phyloP scores from a whole-genome alignment of 192 early-diverging fungal genomes.

The Phlyctochytrium planicorne region DNA sequence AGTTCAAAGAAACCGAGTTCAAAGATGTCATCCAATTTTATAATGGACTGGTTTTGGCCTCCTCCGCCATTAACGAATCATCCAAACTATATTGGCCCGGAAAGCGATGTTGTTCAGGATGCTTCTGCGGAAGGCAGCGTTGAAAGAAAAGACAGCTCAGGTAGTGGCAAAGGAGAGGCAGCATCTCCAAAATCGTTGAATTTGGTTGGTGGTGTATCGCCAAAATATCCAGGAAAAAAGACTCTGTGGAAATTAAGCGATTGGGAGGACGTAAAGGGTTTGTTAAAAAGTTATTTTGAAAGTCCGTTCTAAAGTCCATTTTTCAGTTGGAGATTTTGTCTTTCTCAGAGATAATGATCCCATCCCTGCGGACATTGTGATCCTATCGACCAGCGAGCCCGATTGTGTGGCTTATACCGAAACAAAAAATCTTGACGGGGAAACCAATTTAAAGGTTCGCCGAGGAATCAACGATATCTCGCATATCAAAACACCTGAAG shows the following conservation, averaged over 20 bases:
- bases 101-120: neutral
- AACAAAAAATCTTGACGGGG: constrained; percentile 95
- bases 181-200: no score
- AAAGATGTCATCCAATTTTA: no score
- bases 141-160: neutral
- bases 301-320: no score
- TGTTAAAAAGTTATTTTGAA: neutral
- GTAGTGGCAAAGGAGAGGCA: neutral
- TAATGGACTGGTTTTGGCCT: constrained; percentile 2
- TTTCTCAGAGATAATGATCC: constrained; percentile 77
- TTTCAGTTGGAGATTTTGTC: constrained; percentile 86
- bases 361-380: constrained; percentile 81
- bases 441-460: constrained; percentile 94
- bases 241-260: constrained; percentile 39
- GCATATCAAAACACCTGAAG: constrained; percentile 67
- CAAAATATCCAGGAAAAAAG: constrained; percentile 16
- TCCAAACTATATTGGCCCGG: neutral
- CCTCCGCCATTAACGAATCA: neutral
- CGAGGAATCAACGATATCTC: constrained; percentile 63
- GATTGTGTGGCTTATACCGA: constrained; percentile 83
- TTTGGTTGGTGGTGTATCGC: no score
- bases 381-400: constrained; percentile 76
- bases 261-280: constrained; percentile 41
- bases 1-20: no score
- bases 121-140: no score